phyloP scores from a whole-genome alignment of 441 rosid species.

The Codiaeum variegatum region DNA sequence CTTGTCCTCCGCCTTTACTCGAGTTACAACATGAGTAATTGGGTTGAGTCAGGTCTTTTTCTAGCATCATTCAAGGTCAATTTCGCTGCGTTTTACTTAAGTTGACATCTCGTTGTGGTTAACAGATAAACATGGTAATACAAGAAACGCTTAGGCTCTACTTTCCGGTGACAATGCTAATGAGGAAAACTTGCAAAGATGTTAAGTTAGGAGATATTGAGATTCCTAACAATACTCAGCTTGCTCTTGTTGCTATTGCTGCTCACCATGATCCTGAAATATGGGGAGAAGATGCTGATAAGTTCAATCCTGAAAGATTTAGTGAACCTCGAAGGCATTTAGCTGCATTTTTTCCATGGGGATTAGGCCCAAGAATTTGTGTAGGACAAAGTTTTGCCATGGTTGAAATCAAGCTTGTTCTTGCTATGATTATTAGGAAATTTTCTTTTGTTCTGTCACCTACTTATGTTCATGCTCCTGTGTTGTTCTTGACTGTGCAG shows the following conservation, averaged over 20 bases:
- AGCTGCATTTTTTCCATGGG: conserved; percentile 56
- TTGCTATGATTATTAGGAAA: conserved; percentile 43
- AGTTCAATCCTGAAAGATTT: conserved; percentile 73
- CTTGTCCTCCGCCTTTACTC: too few relatives aligned
- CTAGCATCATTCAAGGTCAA: too few relatives aligned
- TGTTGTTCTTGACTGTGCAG: background rate
- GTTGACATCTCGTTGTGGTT: background rate
- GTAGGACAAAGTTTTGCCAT: conserved; percentile 64
- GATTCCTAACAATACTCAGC: conserved; percentile 56
- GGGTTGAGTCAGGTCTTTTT: too few relatives aligned
- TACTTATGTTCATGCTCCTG: conserved; percentile 44
- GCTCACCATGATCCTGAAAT: conserved; percentile 49
- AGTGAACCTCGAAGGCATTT: conserved; percentile 46
- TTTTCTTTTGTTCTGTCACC: conserved; percentile 52
- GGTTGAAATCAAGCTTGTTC: conserved; percentile 50
- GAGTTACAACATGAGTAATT: too few relatives aligned
- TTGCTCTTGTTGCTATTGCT: conserved; percentile 31
- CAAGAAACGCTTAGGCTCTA: conserved; percentile 71
- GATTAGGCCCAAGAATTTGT: conserved; percentile 67
- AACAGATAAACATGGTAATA: conserved; percentile 56
- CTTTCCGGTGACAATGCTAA: conserved; percentile 42
- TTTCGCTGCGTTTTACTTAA: background rate
- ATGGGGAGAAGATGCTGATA: conserved; percentile 71
- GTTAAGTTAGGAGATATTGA: conserved; percentile 52
- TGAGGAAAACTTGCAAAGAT: conserved; percentile 39